Base-by-base conservation (phyloP, 306 rosid species). In the Begonia masoniana region DNA sequence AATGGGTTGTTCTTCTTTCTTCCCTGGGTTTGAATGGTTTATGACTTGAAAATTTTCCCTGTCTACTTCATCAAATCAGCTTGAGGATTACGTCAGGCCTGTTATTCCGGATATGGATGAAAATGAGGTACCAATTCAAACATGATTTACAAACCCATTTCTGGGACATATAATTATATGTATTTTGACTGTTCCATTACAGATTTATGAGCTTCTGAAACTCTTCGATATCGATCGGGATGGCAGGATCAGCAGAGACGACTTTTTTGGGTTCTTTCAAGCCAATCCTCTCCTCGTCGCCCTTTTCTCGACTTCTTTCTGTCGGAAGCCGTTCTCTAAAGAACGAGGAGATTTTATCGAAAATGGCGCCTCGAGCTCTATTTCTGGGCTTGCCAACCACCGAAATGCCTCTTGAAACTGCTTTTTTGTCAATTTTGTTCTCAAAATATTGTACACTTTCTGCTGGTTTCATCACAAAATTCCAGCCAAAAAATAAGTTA, bases 201-300 rank as follows among this genome's bases (percentile, higher is more conserved):
- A 92, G 99, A 84, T 64, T 14, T 80, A 65, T 62, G 63, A 60
- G 43, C 69, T 92, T 70, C 83, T 81, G 46, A 43, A 51, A 63
- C 49, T 86, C 50, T 83, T 83, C 50, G 95, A 86, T 64, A 16
- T 52, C 1, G 68, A 86, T 58, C 46, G 50, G 0, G 87, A 92
- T 14, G 94, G 84, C 41, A 81, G 58, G 67, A 67, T 86, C 56
- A 71, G 74, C 75, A 76, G 77, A 77, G 79, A 74, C 31, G 93
- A 81, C 26, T 81, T 83, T 61, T 57, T 61, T 39, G 43, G 77
- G 41, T 77, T 86, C 66, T 71, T 91, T 21, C 77, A 67, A 72
- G 68, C 12, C 65, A 83, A 83, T 60, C 99, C 99, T 45, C 78
- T 91, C 71, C 73, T 91, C 54, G 70, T 81, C 39, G 92, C 94